Conservation (phyloP, 441 rosid species). For the Euphorbia schlechtendalii region DNA sequence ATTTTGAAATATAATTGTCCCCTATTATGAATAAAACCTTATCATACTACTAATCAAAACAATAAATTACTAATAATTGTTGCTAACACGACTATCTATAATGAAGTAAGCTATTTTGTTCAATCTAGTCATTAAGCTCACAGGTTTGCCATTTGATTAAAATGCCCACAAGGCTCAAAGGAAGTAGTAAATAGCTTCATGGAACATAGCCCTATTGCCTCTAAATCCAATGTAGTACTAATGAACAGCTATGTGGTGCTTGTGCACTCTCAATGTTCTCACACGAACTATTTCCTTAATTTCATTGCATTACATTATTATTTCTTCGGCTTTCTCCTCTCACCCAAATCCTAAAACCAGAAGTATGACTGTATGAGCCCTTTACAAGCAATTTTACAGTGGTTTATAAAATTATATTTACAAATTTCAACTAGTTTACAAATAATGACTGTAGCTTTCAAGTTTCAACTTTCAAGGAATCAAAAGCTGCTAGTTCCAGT, state of each 20-base stretch:
- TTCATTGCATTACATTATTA: background rate
- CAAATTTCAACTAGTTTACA: background rate
- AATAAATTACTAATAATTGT: too few relatives aligned
- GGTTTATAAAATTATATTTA: background rate
- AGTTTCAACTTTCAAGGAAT: background rate
- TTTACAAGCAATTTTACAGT: background rate
- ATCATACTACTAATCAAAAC: too few relatives aligned
- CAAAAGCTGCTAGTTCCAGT: background rate
- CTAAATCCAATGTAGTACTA: background rate
- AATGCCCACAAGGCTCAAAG: background rate
- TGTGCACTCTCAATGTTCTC: background rate
- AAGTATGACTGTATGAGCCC: background rate
- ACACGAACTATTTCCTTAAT: background rate
- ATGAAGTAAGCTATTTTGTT: background rate
- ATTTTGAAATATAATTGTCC: background rate
- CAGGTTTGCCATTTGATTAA: background rate
- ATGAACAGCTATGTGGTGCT: background rate
- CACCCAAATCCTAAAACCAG: background rate
- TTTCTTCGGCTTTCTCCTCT: background rate
- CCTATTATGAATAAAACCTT: too few relatives aligned
- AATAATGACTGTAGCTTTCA: background rate
- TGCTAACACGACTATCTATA: background rate
- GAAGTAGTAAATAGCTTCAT: background rate
- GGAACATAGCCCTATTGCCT: background rate
- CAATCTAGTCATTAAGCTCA: background rate